phyloP scores from a whole-genome alignment of 2,329 filamentous ascomycete genomes.

The Beauveria caledonica region DNA sequence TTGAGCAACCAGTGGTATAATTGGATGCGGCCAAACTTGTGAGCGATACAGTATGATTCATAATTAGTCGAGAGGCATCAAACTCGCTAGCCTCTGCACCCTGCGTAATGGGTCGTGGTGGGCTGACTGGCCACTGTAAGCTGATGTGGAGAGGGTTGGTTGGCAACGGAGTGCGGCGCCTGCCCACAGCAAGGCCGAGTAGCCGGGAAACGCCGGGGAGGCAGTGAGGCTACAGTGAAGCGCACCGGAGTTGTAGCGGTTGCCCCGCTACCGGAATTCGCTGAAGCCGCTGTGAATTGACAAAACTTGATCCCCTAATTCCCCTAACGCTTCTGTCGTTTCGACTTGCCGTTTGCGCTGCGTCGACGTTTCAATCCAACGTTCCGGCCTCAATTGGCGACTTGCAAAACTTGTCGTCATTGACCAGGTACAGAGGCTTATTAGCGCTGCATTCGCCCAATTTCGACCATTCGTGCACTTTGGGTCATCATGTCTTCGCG shows the following conservation, averaged over 20 bases:
- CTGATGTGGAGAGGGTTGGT: not conserved
- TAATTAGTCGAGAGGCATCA: slow-evolving; percentile 4
- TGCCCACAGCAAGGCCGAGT: not conserved
- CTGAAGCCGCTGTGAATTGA: not conserved
- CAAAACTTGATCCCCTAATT: not conserved
- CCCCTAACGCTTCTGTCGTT: not conserved
- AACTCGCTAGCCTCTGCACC: not conserved
- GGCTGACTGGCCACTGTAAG: slow-evolving; percentile 6
- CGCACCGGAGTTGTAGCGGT: not conserved
- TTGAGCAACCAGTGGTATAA: not conserved
- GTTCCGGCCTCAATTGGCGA: not conserved
- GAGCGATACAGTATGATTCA: slow-evolving; percentile 8
- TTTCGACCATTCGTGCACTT: not conserved
- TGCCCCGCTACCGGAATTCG: slow-evolving; percentile 9
- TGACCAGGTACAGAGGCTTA: not conserved
- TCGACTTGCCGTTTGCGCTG: not conserved
- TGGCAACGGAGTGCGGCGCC: slow-evolving; percentile 5
- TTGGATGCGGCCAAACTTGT: not conserved
- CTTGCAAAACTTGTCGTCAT: not conserved
- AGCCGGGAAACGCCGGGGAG: slow-evolving; percentile 12
- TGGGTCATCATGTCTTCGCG: not conserved
- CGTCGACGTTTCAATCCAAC: not conserved
- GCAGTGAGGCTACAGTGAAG: not conserved
- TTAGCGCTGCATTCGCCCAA: not conserved
- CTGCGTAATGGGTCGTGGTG: not conserved